Conservation (phyloP, 306 rosid species). For the Leucaena leucocephala region DNA sequence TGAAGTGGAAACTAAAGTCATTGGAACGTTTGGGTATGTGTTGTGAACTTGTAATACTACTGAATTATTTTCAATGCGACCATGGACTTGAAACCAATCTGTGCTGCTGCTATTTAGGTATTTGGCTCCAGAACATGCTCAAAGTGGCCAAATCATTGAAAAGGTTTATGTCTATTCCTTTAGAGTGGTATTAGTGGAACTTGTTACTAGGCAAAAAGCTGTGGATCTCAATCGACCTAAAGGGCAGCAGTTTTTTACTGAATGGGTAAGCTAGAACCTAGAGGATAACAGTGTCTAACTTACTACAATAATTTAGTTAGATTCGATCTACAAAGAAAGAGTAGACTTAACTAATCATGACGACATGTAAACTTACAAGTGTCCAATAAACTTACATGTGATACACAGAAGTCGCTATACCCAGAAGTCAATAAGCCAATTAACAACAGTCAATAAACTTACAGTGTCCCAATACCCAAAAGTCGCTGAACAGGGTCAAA, state of each 20-base stretch:
- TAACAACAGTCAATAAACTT: too few species aligned
- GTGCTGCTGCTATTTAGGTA: slow-evolving; percentile 55
- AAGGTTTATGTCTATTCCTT: slow-evolving; percentile 96
- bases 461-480: too few species aligned
- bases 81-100: slow-evolving; percentile 30
- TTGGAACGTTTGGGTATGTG: slow-evolving; percentile 93
- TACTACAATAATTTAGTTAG: neutral
- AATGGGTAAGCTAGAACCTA: slow-evolving; percentile 70
- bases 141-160: slow-evolving; percentile 97
- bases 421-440: too few species aligned
- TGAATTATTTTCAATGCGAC: neutral
- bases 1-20: slow-evolving; percentile 93
- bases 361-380: too few species aligned
- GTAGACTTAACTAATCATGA: neutral
- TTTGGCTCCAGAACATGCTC: slow-evolving; percentile 98
- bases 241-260: slow-evolving; percentile 98
- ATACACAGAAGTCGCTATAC: too few species aligned
- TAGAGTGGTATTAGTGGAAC: slow-evolving; percentile 95
- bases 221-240: slow-evolving; percentile 89
- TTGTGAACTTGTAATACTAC: neutral
- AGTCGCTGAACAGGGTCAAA: too few species aligned
- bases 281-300: slow-evolving; percentile 1
- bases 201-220: slow-evolving; percentile 88
- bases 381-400: too few species aligned
- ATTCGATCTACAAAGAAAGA: neutral